These are phyloP conservation scores for Chlorella ohadii DNA, from an alignment of 139 green algal species.

Conservation along the genomic window DNA sequence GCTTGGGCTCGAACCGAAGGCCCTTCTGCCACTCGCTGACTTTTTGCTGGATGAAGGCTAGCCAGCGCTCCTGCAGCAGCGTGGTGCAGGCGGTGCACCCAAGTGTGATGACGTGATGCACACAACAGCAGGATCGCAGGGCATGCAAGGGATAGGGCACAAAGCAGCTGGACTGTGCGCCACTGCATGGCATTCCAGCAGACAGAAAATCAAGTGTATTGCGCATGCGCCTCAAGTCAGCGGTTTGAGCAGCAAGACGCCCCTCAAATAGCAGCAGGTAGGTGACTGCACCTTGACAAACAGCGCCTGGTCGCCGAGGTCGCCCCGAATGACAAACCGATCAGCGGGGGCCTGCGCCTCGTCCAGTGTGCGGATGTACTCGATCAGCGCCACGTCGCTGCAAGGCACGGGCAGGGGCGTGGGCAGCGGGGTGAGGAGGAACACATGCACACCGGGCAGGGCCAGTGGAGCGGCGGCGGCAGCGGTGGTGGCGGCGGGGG, in stretches of 20 bases:
- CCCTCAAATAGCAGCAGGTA: too few species aligned
- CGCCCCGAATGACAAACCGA: constrained; percentile 31
- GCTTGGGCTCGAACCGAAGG: constrained; percentile 26
- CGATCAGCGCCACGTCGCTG: constrained; percentile 38
- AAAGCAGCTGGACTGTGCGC: too few species aligned
- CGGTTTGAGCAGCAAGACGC: too few species aligned
- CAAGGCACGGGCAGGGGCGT: not conserved
- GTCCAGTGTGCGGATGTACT: constrained; percentile 33
- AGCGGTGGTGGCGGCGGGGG: not conserved
- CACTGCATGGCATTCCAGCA: too few species aligned
- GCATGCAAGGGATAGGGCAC: too few species aligned
- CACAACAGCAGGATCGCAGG: too few species aligned
- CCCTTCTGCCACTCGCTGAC: constrained; percentile 25
- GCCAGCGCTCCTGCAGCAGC: not conserved
- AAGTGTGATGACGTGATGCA: too few species aligned
- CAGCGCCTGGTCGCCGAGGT: constrained; percentile 44
- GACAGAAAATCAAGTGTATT: too few species aligned
- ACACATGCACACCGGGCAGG: not conserved
- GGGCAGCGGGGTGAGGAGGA: not conserved
- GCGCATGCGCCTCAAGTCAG: too few species aligned
- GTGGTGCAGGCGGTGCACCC: not conserved
- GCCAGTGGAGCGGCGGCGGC: not conserved
- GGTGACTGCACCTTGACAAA: not conserved
- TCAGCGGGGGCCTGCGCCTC: constrained; percentile 11
- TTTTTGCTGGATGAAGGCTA: not conserved